These are phyloP conservation scores for Macrophomina tecta DNA, from an alignment of 2,329 filamentous ascomycete genomes.

Conservation along the genomic window DNA sequence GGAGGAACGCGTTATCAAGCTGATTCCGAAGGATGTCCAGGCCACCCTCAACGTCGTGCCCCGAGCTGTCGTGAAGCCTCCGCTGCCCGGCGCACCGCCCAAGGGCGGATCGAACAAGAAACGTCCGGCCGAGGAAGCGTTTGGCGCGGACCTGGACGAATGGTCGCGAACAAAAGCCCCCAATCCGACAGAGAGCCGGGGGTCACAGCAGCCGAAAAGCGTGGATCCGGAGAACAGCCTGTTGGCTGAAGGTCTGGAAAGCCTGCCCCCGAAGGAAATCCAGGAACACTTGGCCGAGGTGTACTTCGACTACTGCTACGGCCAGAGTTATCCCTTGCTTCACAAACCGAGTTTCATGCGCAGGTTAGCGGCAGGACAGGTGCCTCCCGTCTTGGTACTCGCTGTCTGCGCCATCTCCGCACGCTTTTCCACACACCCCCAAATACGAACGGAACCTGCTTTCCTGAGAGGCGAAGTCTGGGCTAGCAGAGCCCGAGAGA, in stretches of 20 bases:
- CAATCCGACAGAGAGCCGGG: conserved; percentile 49
- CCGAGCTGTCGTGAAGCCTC: conserved; percentile 83
- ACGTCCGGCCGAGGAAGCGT: conserved; percentile 83
- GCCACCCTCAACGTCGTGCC: conserved; percentile 71
- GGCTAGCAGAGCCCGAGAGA: conserved; percentile 85
- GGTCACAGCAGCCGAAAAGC: conserved; percentile 53
- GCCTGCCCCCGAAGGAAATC: conserved; percentile 81
- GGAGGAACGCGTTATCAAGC: conserved; percentile 97
- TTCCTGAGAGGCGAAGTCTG: conserved; percentile 91
- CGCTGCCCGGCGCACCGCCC: conserved; percentile 62
- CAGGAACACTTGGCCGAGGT: conserved; percentile 93
- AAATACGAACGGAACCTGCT: conserved; percentile 74
- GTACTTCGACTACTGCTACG: conserved; percentile 95
- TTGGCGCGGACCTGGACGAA: conserved; percentile 77
- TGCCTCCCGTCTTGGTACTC: conserved; percentile 90
- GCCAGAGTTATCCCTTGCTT: conserved; percentile 90
- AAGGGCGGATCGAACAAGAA: conserved; percentile 73
- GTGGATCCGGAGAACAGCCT: conserved; percentile 78
- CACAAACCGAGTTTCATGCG: conserved; percentile 98
- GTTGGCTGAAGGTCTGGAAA: conserved; percentile 80
- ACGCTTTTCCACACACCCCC: conserved; percentile 88
- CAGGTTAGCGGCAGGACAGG: conserved; percentile 75
- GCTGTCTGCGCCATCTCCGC: conserved; percentile 95
- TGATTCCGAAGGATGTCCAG: conserved; percentile 85
- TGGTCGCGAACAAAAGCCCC: conserved; percentile 71